Evolutionary conservation across 2,329 filamentous ascomycete genomes (phyloP), one percentile per base, ranked within the genome.

Genomic region (Aspergillus sp.): DNA sequence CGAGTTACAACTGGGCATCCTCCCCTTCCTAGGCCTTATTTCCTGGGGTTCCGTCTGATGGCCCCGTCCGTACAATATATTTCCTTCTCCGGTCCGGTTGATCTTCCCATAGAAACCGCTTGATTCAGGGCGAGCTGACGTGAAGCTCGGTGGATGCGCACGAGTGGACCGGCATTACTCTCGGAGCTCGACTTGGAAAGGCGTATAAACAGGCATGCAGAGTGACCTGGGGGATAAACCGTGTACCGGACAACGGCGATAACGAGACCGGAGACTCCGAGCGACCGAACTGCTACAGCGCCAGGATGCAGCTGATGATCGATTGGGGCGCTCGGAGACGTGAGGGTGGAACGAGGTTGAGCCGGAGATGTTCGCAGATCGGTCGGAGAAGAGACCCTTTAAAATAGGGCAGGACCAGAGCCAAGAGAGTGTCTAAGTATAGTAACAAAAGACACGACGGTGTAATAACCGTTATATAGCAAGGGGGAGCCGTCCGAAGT

Each of bases 131-230:
- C 54, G 64, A 73, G 67, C 68, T 59, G 59, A 62, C 32, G 27
- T 62, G 47, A 62, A 70, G 68, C 66, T 71, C 67, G 50, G 61
- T 53, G 56, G 59, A 52, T 58, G 66, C 58, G 58, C 64, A 70
- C 65, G 69, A 71, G 66, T 62, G 64, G 57, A 63, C 65, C 72
- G 58, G 71, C 72, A 75, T 75, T 73, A 72, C 72, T 73, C 61
- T 66, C 57, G 47, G 59, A 50, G 60, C 57, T 54, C 49, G 59
- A 60, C 57, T 62, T 57, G 61, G 49, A 57, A 25, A 50, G 58
- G 61, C 62, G 64, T 59, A 60, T 66, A 57, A 49, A 52, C 50
- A 62, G 63, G 60, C 61, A 66, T 63, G 53, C 57, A 54, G 56
- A 53, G 54, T 44, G 57, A 58, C 56, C 52, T 54, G 62, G 58